These are phyloP conservation scores for Tulasnella sp. DNA, from an alignment of 768 basidiomycete genomes.

Conservation along the genomic window DNA sequence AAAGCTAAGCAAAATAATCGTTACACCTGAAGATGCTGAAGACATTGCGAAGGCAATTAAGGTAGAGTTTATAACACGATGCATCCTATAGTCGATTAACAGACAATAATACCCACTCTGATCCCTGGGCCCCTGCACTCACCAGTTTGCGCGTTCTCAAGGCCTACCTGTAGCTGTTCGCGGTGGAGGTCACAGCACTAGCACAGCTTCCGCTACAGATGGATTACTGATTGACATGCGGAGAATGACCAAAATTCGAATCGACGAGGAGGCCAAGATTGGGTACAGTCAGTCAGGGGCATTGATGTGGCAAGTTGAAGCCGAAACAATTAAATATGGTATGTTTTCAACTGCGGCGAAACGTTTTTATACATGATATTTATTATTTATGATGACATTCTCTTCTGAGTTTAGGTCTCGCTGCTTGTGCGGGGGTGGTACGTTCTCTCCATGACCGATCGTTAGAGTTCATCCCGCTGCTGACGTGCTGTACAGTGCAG, in stretches of 20 bases:
- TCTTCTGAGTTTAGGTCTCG: not conserved
- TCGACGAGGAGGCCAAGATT: slow-evolving; percentile 15
- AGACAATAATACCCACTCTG: no score
- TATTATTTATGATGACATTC: not conserved
- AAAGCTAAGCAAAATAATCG: not conserved
- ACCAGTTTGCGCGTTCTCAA: not conserved
- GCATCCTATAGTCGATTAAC: no score
- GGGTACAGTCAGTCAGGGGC: slow-evolving; percentile 14
- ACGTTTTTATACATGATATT: not conserved
- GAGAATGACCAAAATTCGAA: slow-evolving; percentile 7
- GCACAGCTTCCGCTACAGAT: not conserved
- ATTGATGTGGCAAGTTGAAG: not conserved
- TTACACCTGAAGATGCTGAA: not conserved
- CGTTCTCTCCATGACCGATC: not conserved
- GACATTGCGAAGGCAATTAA: not conserved
- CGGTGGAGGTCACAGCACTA: not conserved
- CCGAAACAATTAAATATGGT: slow-evolving; percentile 17
- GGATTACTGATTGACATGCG: slow-evolving; percentile 13
- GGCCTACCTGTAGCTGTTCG: not conserved
- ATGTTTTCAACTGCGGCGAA: not conserved
- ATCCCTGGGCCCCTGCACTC: no score
- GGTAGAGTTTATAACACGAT: no score
- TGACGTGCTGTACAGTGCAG: not conserved
- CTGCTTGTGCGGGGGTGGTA: not conserved
- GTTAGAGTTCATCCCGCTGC: no score